Conservation (phyloP, 257 asterid species). For the Capsicum pubescens region DNA sequence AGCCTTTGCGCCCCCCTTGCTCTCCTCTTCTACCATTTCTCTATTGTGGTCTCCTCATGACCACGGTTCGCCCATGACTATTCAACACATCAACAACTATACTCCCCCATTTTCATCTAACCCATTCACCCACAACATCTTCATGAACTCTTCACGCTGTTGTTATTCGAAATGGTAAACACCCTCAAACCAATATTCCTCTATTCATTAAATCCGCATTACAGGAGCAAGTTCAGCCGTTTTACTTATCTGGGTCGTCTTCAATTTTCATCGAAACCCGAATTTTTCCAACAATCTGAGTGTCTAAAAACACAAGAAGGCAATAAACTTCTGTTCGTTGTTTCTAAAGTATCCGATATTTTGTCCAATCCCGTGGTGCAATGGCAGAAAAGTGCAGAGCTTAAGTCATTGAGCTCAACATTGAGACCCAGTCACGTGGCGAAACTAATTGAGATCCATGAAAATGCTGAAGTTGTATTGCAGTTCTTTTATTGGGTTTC, state of each 20-base stretch:
- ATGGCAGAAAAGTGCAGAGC: conserved; percentile 67
- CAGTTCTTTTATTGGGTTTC: conserved; percentile 85
- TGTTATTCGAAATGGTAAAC: conserved; percentile 65
- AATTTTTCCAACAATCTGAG: conserved; percentile 24
- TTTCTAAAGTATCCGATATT: conserved; percentile 57
- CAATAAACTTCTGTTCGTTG: conserved; percentile 35
- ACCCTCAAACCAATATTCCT: conserved; percentile 53
- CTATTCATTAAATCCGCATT: conserved; percentile 32
- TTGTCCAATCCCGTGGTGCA: conserved; percentile 54
- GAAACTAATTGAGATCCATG: conserved; percentile 50
- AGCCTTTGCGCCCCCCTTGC: not conserved
- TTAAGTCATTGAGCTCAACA: conserved; percentile 54
- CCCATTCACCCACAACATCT: not conserved
- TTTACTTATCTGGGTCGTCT: conserved; percentile 37
- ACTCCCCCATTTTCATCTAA: conserved; percentile 7
- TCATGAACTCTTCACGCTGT: conserved; percentile 17
- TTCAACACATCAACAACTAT: not conserved
- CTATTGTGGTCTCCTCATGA: conserved; percentile 34
- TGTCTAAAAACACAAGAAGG: conserved; percentile 4
- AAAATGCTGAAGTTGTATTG: conserved; percentile 55
- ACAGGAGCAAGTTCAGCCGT: conserved; percentile 30
- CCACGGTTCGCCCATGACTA: conserved; percentile 34
- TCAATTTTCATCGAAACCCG: conserved; percentile 48
- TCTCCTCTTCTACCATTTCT: not conserved
- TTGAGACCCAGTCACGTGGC: conserved; percentile 69